Base-by-base conservation (phyloP, 108 stramenopile genomes). In the Skeletonema potamos region DNA sequence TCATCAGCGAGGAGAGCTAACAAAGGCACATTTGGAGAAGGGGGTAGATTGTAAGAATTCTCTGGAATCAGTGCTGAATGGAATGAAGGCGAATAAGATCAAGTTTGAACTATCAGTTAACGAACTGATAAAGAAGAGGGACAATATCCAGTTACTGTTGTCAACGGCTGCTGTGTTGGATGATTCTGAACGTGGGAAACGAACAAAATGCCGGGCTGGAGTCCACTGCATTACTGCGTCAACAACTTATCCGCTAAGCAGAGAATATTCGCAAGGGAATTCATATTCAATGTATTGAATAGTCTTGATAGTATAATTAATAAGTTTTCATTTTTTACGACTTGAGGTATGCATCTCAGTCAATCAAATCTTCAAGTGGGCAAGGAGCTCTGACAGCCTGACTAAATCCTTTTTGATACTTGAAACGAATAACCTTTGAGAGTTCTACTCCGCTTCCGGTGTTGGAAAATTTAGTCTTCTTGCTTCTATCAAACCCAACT, bases 371-470 rank as follows among this genome's bases (percentile, higher is more conserved):
- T 58, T 85, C 77, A 12, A 84, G 56, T 58, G 70, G 72, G 58
- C 88, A 87, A 8, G 86, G 87, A 22, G 85, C 82, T 10, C 89
- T 82, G 58, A 92, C 90, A 3, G 90, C 93, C 37, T 94, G 89
- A 4, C 89, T 94, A 58, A 92, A 92, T 9, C 93, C 91, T 66
- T 90, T 94, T 59, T 90, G 88, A 76, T 87, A 90, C 48, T 86
- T 87, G 83, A 94, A 87, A 44, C 87, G 83, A 54, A 92, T 68
- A 7, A 91, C 91, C 27, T 86, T 82, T 7, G 72, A 74, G 54
- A 94, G 33, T 27, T 77, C 86, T 27, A 86, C 57, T 13, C 90
- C 93, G 54, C 87, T 89, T 32, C 93, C 93, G 2, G 93, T 84
- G 66, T 94, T 83, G 9, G 90, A 77, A 17, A 85, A 75, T 73